A percentile compares a stretch with the other conserved stretches of the same genome.
These are phyloP conservation scores for Anisodus acutangulus DNA, from an alignment of 257 asterid genomes.

Conservation along the genomic window DNA sequence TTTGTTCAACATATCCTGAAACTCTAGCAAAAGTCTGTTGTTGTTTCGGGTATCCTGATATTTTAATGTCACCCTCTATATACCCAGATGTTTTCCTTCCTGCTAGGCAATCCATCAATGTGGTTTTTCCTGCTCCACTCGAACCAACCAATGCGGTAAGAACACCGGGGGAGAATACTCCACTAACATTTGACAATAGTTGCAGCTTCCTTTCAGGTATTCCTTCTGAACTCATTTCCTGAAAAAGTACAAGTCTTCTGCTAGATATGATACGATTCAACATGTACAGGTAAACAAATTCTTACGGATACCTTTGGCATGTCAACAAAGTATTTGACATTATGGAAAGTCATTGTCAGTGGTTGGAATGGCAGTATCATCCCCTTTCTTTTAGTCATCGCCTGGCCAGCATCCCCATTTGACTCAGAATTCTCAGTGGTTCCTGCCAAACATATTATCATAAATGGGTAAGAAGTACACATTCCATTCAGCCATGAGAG, in stretches of 20 bases:
- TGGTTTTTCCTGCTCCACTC: constrained; percentile 97
- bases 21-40: constrained; percentile 81
- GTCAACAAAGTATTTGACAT: constrained; percentile 84
- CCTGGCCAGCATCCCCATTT: constrained; percentile 31
- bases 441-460: constrained; percentile 47
- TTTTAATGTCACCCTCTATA: constrained; percentile 82
- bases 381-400: constrained; percentile 55
- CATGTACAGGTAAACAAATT: background rate
- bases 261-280: constrained; percentile 18
- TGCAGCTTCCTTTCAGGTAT: constrained; percentile 73
- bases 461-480: background rate
- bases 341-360: constrained; percentile 74
- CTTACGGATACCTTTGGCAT: constrained; percentile 76
- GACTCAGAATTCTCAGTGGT: constrained; percentile 32
- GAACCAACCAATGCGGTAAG: constrained; percentile 90
- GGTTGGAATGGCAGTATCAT: constrained; percentile 97
- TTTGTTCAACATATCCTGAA: constrained; percentile 94
- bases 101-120: constrained; percentile 92
- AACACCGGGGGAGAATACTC: constrained; percentile 86
- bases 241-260: constrained; percentile 25
- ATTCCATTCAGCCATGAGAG: constrained; percentile 19
- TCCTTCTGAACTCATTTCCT: constrained; percentile 87
- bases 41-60: constrained; percentile 80
- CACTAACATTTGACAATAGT: constrained; percentile 73
- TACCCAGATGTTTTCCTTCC: constrained; percentile 91